Conservation (phyloP, 495 filamentous ascomycete genomes). For the Stereocaulon alpinum region DNA sequence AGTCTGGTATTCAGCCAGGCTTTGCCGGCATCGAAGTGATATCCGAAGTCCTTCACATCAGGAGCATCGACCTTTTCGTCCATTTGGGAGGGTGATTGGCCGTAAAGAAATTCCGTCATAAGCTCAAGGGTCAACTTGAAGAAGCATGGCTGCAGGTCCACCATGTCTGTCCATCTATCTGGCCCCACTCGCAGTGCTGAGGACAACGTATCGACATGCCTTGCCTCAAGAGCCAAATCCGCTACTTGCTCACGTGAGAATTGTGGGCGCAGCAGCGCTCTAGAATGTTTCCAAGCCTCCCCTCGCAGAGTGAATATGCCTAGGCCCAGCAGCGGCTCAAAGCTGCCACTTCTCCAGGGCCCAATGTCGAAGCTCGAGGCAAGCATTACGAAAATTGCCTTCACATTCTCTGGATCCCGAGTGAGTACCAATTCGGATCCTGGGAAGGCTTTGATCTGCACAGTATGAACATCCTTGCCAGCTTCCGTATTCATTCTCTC, state of each 20-base stretch:
- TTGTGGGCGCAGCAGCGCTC: slow-evolving; percentile 44
- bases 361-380: slow-evolving; percentile 45
- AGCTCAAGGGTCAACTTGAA: slow-evolving; percentile 55
- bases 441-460: slow-evolving; percentile 20
- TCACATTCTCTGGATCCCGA: slow-evolving; percentile 47
- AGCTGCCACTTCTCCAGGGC: not conserved
- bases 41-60: not conserved
- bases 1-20: not conserved
- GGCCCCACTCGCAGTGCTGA: not conserved
- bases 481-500: slow-evolving; percentile 24
- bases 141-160: slow-evolving; percentile 53
- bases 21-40: slow-evolving; percentile 6
- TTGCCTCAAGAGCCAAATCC: slow-evolving; percentile 44
- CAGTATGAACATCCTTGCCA: slow-evolving; percentile 25
- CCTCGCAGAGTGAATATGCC: slow-evolving; percentile 5
- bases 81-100: slow-evolving; percentile 25
- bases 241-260: slow-evolving; percentile 43
- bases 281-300: slow-evolving; percentile 37
- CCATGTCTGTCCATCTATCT: slow-evolving; percentile 19
- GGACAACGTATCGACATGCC: slow-evolving; percentile 29
- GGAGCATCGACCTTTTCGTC: not conserved
- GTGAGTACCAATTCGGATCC: slow-evolving; percentile 32
- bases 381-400: slow-evolving; percentile 43
- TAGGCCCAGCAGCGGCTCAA: not conserved
- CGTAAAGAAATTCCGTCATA: slow-evolving; percentile 57